These are phyloP conservation scores for Kregervanrija pseudodelftensis DNA, from an alignment of 805 yeast species.

Conservation along the genomic window DNA sequence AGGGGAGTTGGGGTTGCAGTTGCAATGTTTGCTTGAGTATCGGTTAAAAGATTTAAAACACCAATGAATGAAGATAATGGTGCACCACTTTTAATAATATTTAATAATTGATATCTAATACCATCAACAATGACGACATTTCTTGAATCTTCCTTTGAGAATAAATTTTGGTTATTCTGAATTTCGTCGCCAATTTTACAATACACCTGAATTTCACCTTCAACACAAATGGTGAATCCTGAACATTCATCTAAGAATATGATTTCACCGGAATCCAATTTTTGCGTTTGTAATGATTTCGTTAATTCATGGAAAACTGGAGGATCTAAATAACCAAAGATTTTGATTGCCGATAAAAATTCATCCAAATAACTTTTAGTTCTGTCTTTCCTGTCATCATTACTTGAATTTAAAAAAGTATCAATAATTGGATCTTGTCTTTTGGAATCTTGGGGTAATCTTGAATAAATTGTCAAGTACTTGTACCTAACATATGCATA, in stretches of 20 bases:
- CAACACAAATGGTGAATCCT: slow-evolving; percentile 90
- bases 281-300: slow-evolving; percentile 83
- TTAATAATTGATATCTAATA: slow-evolving; percentile 63
- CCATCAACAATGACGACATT: slow-evolving; percentile 46
- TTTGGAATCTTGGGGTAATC: slow-evolving; percentile 39
- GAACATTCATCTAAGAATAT: slow-evolving; percentile 55
- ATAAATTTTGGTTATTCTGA: slow-evolving; percentile 12
- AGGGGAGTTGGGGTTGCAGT: slow-evolving; percentile 10
- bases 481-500: slow-evolving; percentile 53
- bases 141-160: slow-evolving; percentile 26
- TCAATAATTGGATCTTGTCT: slow-evolving; percentile 39
- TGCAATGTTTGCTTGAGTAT: slow-evolving; percentile 7
- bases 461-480: slow-evolving; percentile 57
- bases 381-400: slow-evolving; percentile 32
- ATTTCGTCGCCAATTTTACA: slow-evolving; percentile 39
- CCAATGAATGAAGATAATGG: slow-evolving; percentile 80
- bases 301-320: slow-evolving; percentile 91
- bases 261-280: slow-evolving; percentile 69
- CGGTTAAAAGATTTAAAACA: slow-evolving; percentile 61
- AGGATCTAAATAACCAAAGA: slow-evolving; percentile 87
- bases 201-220: slow-evolving; percentile 79
- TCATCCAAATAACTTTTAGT: slow-evolving; percentile 74
- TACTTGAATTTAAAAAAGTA: slow-evolving; percentile 33
- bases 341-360: slow-evolving; percentile 82
- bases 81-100: slow-evolving; percentile 75